Percentiles rank a stretch among this genome's conserved stretches.
Evolutionary conservation across 441 rosid genomes (phyloP).

Genomic region (Isatis lusitanica): DNA sequence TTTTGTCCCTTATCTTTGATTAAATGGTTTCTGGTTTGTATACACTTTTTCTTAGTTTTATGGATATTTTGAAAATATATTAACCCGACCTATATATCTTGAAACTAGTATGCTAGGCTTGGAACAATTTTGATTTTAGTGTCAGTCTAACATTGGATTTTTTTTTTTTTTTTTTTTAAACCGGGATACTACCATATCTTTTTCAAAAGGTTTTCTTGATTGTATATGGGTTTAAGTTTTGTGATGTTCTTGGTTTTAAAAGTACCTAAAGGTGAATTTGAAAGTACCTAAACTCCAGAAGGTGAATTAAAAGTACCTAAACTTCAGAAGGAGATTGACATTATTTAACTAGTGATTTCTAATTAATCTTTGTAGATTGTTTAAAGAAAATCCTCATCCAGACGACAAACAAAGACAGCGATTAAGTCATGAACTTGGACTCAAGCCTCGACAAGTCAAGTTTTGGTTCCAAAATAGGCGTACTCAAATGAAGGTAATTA

Average conservation of each 20-base stretch:
- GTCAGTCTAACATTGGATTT: neutral
- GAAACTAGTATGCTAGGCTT: neutral
- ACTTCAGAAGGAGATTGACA: neutral
- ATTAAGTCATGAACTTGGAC: constrained; percentile 84
- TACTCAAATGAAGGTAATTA: constrained; percentile 93
- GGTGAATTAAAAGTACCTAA: too few relatives aligned
- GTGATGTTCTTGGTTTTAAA: neutral
- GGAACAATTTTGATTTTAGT: neutral
- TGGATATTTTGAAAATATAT: neutral
- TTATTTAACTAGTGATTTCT: neutral
- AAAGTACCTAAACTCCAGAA: too few relatives aligned
- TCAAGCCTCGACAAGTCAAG: constrained; percentile 94
- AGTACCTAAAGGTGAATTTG: too few relatives aligned
- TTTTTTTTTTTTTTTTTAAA: neutral
- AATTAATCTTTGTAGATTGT: constrained; percentile 53
- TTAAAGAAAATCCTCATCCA: constrained; percentile 91
- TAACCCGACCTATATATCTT: neutral
- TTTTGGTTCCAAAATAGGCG: constrained; percentile 98
- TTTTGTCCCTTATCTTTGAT: neutral
- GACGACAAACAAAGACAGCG: constrained; percentile 87
- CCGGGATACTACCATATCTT: neutral
- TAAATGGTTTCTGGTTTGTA: neutral
- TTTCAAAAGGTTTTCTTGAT: neutral
- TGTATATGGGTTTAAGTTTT: neutral
- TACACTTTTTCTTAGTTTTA: neutral